phyloP scores from a whole-genome alignment of 2,329 filamentous ascomycete genomes.

The Biscogniauxia marginata region DNA sequence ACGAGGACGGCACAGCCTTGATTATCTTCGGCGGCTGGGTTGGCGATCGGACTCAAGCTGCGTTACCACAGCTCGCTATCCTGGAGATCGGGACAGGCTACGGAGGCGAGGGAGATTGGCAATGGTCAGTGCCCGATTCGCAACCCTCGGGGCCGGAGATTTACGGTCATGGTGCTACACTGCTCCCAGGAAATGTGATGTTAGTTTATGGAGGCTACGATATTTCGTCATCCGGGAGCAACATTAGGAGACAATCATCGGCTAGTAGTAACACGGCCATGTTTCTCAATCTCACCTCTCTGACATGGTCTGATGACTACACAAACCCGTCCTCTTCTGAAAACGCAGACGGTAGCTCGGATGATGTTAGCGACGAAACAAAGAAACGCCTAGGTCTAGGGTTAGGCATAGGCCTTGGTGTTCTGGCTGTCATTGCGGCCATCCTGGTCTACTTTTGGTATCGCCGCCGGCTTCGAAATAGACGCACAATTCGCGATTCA shows the following conservation, averaged over 20 bases:
- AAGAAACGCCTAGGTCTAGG: constrained; percentile 58
- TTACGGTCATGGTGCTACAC: constrained; percentile 62
- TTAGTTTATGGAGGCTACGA: constrained; percentile 64
- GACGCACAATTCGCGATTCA: constrained; percentile 41
- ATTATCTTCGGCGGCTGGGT: constrained; percentile 91
- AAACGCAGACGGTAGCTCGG: constrained; percentile 7
- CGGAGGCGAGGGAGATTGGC: constrained; percentile 68
- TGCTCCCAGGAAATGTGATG: constrained; percentile 67
- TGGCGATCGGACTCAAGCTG: constrained; percentile 72
- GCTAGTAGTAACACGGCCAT: constrained; percentile 29
- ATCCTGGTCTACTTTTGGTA: constrained; percentile 49
- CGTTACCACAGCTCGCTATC: constrained; percentile 77
- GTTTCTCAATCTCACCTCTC: constrained; percentile 59
- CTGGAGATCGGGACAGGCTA: constrained; percentile 74
- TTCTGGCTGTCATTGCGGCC: constrained; percentile 49
- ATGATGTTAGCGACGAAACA: constrained; percentile 10
- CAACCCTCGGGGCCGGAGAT: constrained; percentile 48
- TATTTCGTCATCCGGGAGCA: constrained; percentile 39
- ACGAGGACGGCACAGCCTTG: constrained; percentile 73
- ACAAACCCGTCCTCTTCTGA: constrained; percentile 40
- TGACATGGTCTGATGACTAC: constrained; percentile 52
- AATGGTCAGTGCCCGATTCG: constrained; percentile 62
- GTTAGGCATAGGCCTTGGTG: constrained; percentile 63
- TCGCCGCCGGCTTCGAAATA: constrained; percentile 42
- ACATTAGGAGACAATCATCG: constrained; percentile 33